Conservation (phyloP, 2,329 filamentous ascomycete genomes). For the Coniella vitis region DNA sequence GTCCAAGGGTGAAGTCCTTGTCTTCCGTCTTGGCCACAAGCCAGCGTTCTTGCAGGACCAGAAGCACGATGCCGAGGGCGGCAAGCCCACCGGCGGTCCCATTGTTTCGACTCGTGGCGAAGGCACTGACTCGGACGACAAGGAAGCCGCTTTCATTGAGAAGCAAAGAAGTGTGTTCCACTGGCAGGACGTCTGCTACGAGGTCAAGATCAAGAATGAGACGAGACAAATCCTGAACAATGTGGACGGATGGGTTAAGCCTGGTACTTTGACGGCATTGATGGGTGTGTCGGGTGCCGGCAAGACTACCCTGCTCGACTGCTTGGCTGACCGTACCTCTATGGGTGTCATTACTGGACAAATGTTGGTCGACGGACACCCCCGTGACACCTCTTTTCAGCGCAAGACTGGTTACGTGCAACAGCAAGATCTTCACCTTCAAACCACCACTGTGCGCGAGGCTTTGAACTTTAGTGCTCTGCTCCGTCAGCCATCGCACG, state of each 20-base stretch:
- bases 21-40: constrained; percentile 65
- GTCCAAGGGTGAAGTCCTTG: constrained; percentile 69
- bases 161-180: constrained; percentile 16
- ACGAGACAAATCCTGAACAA: constrained; percentile 14
- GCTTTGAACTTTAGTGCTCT: constrained; percentile 58
- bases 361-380: constrained; percentile 60
- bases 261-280: constrained; percentile 15
- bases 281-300: constrained; percentile 59
- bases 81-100: constrained; percentile 42
- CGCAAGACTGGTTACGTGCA: constrained; percentile 64
- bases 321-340: constrained; percentile 61
- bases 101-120: constrained; percentile 36
- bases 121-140: constrained; percentile 27
- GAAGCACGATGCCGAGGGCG: constrained; percentile 54
- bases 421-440: constrained; percentile 61
- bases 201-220: constrained; percentile 16
- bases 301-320: constrained; percentile 66
- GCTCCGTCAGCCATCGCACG: constrained; percentile 53
- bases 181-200: constrained; percentile 17
- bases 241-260: constrained; percentile 17
- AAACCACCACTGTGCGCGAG: constrained; percentile 59
- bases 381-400: constrained; percentile 57
- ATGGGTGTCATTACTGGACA: constrained; percentile 66
- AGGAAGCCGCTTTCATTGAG: constrained; percentile 24
- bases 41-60: constrained; percentile 52